Base-by-base conservation (phyloP, 2,329 filamentous ascomycete genomes). In the Penicillium sp. region DNA sequence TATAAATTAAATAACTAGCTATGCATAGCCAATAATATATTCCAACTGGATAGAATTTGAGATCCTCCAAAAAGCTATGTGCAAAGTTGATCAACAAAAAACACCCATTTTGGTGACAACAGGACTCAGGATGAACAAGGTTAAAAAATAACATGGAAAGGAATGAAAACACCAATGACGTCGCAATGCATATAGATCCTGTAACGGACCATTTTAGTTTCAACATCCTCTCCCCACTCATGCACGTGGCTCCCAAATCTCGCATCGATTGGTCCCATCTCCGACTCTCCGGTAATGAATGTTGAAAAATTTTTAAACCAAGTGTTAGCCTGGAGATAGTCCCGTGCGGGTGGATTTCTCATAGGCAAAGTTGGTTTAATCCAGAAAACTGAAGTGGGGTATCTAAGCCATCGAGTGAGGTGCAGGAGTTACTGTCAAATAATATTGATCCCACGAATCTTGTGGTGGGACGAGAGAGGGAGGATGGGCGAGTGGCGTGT, bases 81-180 rank as follows among this genome's bases (percentile, higher is more conserved):
- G 27, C 46, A 49, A 33, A 49, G 31, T 49, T 33, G 39, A 42
- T 42, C 19, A 42, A 42, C 39, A 42, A 19, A 23, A 13, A 23
- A 42, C 19, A 42, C 10, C 39, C 39, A 23, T 42, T 42, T 42
- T 42, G 19, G 39, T 23, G 39, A 23, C n/a, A 39, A 59, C 39
- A 53, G 19, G 39, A 25, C n/a, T 39, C 35, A 43, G 25, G 14
- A 50, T 27, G 6, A 37, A 21, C 35, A 29, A 14, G 26, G 23
- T n/a, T 31, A 14, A 45, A 45, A 44, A 13, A 11, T 16, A 50
- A 53, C 19, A 48, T 10, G 43, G 45, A 21, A 23, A 29, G 47
- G 10, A 27, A 26, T 25, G 44, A 49, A 46, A 57, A 50, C 44
- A 54, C 35, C 46, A 44, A 58, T 58, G 55, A 58, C 55, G 46